Conservation (phyloP, 2,329 filamentous ascomycete species). For the Fusarium sp. region DNA sequence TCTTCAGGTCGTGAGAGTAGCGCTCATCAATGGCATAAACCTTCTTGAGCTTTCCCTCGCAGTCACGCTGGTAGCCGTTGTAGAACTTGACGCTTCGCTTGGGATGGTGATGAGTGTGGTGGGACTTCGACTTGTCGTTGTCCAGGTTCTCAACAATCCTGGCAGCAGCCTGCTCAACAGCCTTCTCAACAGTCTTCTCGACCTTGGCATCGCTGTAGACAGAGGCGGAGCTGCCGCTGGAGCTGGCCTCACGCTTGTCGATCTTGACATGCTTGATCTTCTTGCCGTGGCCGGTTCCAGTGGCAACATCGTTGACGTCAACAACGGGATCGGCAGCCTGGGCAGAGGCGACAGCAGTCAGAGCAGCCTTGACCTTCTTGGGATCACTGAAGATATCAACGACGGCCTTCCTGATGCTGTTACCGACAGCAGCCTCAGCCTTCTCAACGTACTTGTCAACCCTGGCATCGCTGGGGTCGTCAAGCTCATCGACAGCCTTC, state of each 20-base stretch:
- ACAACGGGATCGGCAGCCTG: background rate
- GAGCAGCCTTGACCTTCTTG: background rate
- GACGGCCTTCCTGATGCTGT: constrained; percentile 21
- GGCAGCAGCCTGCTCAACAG: constrained; percentile 11
- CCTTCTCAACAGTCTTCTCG: constrained; percentile 26
- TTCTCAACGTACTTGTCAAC: background rate
- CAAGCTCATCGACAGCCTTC: constrained; percentile 8
- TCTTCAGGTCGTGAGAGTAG: constrained; percentile 10
- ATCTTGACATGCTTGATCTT: constrained; percentile 6
- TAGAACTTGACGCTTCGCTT: constrained; percentile 35
- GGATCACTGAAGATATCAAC: constrained; percentile 11
- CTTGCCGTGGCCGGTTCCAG: background rate
- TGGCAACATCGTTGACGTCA: background rate
- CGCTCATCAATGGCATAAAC: constrained; percentile 19
- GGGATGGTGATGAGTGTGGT: background rate
- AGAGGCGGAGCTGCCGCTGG: background rate
- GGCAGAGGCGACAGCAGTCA: background rate
- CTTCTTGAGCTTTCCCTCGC: constrained; percentile 22
- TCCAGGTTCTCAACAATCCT: constrained; percentile 21
- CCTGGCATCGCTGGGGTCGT: background rate
- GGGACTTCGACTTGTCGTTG: background rate
- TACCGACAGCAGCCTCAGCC: constrained; percentile 6
- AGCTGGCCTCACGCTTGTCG: constrained; percentile 5
- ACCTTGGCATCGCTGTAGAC: constrained; percentile 22
- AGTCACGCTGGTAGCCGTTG: constrained; percentile 28